phyloP scores from a whole-genome alignment of 192 early-diverging fungal genomes.

The Backusella morwellensis region DNA sequence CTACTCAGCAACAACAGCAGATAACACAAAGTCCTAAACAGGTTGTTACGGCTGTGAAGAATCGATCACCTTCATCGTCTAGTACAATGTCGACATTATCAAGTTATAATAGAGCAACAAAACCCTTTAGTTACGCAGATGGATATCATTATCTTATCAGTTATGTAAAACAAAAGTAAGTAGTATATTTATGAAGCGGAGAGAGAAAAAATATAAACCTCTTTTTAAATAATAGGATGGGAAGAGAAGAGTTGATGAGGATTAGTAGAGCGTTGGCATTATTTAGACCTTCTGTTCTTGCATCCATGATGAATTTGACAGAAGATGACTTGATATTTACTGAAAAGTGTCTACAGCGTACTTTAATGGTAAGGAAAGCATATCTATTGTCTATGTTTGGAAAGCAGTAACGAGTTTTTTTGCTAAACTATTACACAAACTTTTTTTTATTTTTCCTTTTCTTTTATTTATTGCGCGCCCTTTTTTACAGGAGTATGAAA shows the following conservation, averaged over 20 bases:
- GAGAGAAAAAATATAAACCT: neutral
- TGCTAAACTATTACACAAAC: neutral
- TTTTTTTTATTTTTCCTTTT: neutral
- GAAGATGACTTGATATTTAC: slow-evolving; percentile 93
- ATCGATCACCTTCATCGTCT: neutral
- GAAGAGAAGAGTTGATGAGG: slow-evolving; percentile 83
- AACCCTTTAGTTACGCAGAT: slow-evolving; percentile 88
- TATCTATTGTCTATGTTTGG: neutral
- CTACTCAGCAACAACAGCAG: neutral
- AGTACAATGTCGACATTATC: neutral
- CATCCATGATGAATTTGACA: slow-evolving; percentile 90
- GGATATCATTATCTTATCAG: slow-evolving; percentile 91
- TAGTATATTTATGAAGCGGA: no score
- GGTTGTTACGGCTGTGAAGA: neutral
- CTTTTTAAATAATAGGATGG: slow-evolving; percentile 60
- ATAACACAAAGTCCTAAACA: neutral
- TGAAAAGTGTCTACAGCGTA: slow-evolving; percentile 95
- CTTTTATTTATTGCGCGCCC: neutral
- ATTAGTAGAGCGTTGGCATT: slow-evolving; percentile 87
- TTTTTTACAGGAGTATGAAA: slow-evolving; percentile 79
- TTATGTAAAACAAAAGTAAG: slow-evolving; percentile 63
- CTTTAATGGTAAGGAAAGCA: slow-evolving; percentile 61
- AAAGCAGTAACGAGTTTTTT: neutral
- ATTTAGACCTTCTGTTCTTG: slow-evolving; percentile 92
- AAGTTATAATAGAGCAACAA: slow-evolving; percentile 75